phyloP scores from a whole-genome alignment of 2,329 filamentous ascomycete species.

The Exserohilum turcica region DNA sequence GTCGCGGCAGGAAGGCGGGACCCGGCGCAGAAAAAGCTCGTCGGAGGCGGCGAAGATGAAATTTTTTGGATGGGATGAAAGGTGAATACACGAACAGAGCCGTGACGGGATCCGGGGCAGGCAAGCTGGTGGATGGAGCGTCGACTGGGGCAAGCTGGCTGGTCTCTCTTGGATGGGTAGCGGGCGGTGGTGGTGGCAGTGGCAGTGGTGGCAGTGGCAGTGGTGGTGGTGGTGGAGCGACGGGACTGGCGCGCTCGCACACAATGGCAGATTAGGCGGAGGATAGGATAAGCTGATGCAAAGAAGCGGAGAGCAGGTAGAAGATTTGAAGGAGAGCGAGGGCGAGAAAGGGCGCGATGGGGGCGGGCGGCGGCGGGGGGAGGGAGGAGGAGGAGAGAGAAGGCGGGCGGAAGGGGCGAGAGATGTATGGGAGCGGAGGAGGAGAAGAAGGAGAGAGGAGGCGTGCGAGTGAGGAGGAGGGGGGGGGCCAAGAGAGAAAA shows the following conservation, averaged over 20 bases:
- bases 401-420: constrained; percentile 52
- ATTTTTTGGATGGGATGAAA: constrained; percentile 6
- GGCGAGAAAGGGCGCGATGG: constrained; percentile 59
- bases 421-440: too few relatives aligned
- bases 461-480: not conserved
- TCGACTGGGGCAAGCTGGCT: constrained; percentile 24
- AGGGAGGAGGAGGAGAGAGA: constrained; percentile 44
- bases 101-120: constrained; percentile 33
- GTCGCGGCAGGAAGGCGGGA: constrained; percentile 22
- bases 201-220: too few relatives aligned
- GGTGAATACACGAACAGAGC: constrained; percentile 32
- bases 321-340: constrained; percentile 41
- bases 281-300: constrained; percentile 40
- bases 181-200: too few relatives aligned
- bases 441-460: constrained; percentile 45
- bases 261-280: constrained; percentile 33
- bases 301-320: constrained; percentile 40
- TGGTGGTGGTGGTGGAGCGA: constrained; percentile 36
- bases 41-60: constrained; percentile 20
- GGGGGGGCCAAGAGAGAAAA: constrained; percentile 39
- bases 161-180: constrained; percentile 33
- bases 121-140: constrained; percentile 22
- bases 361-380: constrained; percentile 5
- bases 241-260: constrained; percentile 46
- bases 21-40: constrained; percentile 6